Evolutionary conservation across 139 green algal species (phyloP).

Genomic region (Chlamydomonas eustigma): DNA sequence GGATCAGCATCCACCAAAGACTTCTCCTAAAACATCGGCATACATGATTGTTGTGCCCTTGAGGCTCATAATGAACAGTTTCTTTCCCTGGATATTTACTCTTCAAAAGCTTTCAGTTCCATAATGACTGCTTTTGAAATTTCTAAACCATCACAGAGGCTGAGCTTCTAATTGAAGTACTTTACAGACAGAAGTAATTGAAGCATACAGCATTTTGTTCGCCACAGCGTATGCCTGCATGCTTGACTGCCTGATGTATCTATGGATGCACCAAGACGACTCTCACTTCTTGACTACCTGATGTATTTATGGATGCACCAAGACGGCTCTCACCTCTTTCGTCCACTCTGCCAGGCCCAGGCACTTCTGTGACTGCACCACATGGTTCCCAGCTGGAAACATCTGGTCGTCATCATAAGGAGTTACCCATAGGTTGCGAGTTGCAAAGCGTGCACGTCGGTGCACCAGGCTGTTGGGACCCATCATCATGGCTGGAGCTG

Average conservation of each 20-base stretch:
- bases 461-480: constrained; percentile 2
- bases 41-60: background rate
- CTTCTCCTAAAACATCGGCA: background rate
- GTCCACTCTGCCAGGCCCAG: constrained; percentile 65
- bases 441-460: constrained; percentile 55
- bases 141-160: background rate
- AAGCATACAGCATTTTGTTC: too few species aligned
- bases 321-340: background rate
- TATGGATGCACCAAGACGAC: too few species aligned
- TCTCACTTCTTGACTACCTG: too few species aligned
- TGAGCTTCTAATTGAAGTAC: too few species aligned
- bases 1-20: constrained; percentile 54
- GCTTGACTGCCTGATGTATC: too few species aligned
- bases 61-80: background rate
- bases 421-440: constrained; percentile 68
- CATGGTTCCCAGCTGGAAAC: constrained; percentile 62
- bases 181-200: too few species aligned
- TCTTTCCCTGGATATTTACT: too few species aligned
- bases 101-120: too few species aligned
- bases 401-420: constrained; percentile 50
- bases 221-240: too few species aligned
- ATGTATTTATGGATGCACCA: too few species aligned
- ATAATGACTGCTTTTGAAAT: background rate
- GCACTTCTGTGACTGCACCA: constrained; percentile 53
- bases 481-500: constrained; percentile 9